Evolutionary conservation across 805 yeast species (phyloP), one percentile per base, ranked within the genome.

Genomic region (Candida chilensis): DNA sequence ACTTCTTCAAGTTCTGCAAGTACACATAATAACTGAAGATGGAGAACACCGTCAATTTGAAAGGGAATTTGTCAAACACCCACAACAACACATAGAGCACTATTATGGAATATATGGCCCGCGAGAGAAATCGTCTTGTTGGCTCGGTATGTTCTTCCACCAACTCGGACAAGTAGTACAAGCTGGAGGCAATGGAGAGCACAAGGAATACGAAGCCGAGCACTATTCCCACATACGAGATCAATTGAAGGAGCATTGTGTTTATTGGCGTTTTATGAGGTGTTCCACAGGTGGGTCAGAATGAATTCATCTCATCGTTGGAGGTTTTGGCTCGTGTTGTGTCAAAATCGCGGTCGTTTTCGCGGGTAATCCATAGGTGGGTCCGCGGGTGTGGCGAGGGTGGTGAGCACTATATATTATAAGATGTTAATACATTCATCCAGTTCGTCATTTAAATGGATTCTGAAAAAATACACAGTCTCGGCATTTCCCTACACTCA

Each of bases 111-210:
- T 74, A 74, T 20, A 88, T 86, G 31, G 75, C 50, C 38, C 77
- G 65, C 27, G 63, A 65, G 22, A 92, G 60, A 32, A 86, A 64
- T 34, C 85, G 57, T 43, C 74, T 80, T 8, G 97, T 84, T 29
- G 87, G 75, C 38, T 83, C 92, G 0, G 94, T 71, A 51, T 92
- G 90, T 46, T 88, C 96, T 50, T 92, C 98, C 11, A 92, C 94
- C 19, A 87, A 57, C 50, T 92, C 98, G 6, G 95, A 83, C 22
- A 90, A 64, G 45, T 87, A 88, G 61, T 87, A 92, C 20, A 92
- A 61, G 0, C 95, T 97, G 2, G 95, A 83, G 0, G 97, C 96
- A 36, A 82, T 78, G 14, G 85, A 50, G 17, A 56, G 41, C 17
- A 60, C 61, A 5, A 75, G 60, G 33, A 74, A 67, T 2, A 71